Conservation (phyloP, 345 rosid genomes). For the Cochlearia excelsa region DNA sequence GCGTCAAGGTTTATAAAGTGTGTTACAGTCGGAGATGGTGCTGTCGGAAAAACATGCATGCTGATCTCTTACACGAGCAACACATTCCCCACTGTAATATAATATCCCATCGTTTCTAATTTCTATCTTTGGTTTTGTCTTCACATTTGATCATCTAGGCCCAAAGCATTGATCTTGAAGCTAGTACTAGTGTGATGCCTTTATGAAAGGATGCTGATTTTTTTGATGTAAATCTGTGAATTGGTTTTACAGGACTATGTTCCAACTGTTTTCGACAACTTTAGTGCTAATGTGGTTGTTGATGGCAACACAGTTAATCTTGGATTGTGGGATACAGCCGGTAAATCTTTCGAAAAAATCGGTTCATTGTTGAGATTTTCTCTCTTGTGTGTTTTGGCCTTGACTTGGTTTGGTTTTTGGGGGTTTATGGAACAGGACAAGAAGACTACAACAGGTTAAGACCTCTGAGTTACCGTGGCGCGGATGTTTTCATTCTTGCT, state of each 20-base stretch:
- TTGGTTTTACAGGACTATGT: slow-evolving; percentile 71
- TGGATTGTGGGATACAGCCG: slow-evolving; percentile 60
- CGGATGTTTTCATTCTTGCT: slow-evolving; percentile 2
- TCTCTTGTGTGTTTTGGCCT: too few species aligned
- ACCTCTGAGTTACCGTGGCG: too few species aligned
- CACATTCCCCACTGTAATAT: too few species aligned
- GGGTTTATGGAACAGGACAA: too few species aligned
- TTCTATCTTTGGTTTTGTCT: too few species aligned
- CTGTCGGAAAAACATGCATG: slow-evolving; percentile 85
- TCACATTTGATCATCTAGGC: neutral
- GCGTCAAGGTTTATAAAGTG: too few species aligned
- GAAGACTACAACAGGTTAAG: too few species aligned
- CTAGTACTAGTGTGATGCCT: neutral
- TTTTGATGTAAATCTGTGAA: slow-evolving; percentile 1
- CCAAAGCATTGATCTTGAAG: slow-evolving; percentile 7
- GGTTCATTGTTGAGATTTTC: neutral
- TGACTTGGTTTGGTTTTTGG: too few species aligned
- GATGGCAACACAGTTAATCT: too few species aligned
- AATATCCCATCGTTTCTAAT: too few species aligned
- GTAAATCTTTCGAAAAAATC: slow-evolving; percentile 42
- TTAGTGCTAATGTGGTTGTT: too few species aligned
- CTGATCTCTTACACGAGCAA: too few species aligned
- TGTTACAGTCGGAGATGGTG: slow-evolving; percentile 69
- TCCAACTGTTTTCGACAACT: slow-evolving; percentile 53
- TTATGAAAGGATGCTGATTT: neutral